Conservation (phyloP, 2,329 filamentous ascomycete species). For the Aspergillus melleus region DNA sequence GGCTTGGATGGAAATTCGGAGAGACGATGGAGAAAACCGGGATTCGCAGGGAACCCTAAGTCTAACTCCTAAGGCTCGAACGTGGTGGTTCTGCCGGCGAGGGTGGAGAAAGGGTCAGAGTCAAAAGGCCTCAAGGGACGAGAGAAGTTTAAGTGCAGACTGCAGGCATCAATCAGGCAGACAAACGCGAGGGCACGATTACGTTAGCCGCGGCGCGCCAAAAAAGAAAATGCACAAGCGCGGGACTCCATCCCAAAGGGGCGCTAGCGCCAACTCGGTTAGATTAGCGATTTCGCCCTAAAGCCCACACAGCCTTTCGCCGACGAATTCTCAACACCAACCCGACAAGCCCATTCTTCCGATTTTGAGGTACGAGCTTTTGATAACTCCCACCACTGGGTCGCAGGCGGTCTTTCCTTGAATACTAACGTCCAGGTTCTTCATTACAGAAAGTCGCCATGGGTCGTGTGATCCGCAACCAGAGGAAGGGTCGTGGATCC, state of each 20-base stretch:
- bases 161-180: too few species aligned
- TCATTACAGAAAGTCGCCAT: slow-evolving; percentile 46
- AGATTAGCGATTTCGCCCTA: slow-evolving; percentile 49
- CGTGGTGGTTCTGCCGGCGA: too few species aligned
- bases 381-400: slow-evolving; percentile 30
- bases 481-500: slow-evolving; percentile 74
- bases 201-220: slow-evolving; percentile 12
- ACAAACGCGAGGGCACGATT: too few species aligned
- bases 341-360: slow-evolving; percentile 44
- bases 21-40: too few species aligned
- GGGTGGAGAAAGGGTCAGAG: too few species aligned
- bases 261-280: slow-evolving; percentile 39
- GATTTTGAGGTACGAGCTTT: slow-evolving; percentile 44
- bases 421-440: slow-evolving; percentile 37
- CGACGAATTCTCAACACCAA: slow-evolving; percentile 43
- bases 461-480: slow-evolving; percentile 75
- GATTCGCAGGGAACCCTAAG: too few species aligned
- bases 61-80: too few species aligned
- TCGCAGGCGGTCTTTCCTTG: slow-evolving; percentile 28
- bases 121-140: too few species aligned
- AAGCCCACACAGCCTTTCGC: slow-evolving; percentile 46
- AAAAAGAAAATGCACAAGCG: neutral
- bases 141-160: too few species aligned
- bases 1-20: too few species aligned
- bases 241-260: slow-evolving; percentile 14